These are phyloP conservation scores for Lactarius sanguifluus DNA, from an alignment of 768 basidiomycete genomes.

Conservation along the genomic window DNA sequence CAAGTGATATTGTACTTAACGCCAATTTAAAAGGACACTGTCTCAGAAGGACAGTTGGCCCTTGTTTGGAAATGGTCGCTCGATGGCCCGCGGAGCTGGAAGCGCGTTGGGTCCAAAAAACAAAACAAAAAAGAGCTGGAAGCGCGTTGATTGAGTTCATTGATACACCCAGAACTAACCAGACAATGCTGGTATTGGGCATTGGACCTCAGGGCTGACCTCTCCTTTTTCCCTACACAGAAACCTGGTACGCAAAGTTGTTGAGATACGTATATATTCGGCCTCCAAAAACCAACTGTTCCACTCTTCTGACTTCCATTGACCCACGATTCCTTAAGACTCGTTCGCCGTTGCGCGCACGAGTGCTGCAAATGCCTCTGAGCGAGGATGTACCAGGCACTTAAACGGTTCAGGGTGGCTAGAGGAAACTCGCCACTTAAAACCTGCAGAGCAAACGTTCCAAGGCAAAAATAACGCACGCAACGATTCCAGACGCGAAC, in stretches of 20 bases:
- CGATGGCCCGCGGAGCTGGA: not conserved
- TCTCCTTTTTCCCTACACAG: not conserved
- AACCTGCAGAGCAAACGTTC: not conserved
- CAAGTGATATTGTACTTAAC: not conserved
- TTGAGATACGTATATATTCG: not conserved
- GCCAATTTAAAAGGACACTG: not conserved
- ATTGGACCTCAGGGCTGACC: not conserved
- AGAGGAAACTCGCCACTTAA: not conserved
- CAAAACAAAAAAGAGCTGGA: too few species aligned
- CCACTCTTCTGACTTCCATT: not conserved
- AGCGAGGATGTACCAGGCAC: slow-evolving; percentile 4
- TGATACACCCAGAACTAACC: not conserved
- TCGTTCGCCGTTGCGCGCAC: slow-evolving; percentile 6
- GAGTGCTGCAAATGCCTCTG: not conserved
- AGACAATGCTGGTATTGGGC: not conserved
- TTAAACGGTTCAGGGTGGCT: slow-evolving; percentile 2
- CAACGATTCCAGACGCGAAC: not conserved
- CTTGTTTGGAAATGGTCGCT: not conserved
- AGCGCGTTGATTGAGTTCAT: not conserved
- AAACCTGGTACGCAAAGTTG: not conserved
- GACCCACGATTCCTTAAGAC: not conserved
- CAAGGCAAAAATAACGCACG: not conserved
- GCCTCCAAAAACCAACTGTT: not conserved
- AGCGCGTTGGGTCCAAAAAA: not conserved
- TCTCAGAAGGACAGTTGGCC: not conserved